Evolutionary conservation across 1,284 basidiomycete genomes (phyloP).

Genomic region (Apiotrichum sp.): DNA sequence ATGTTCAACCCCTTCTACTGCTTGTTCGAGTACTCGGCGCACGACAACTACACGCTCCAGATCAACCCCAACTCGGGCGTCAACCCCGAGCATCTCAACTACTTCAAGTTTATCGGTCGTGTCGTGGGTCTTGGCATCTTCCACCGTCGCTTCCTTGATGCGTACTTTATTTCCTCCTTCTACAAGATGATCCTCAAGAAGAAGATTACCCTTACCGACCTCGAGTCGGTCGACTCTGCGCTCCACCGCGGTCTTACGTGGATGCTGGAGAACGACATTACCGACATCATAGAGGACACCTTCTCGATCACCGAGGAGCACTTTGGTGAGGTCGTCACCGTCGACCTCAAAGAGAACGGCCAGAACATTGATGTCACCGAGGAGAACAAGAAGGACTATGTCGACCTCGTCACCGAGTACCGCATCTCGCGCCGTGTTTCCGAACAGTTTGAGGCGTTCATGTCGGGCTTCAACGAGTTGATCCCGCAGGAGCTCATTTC

Average conservation of each 20-base stretch:
- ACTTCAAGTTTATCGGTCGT: constrained; percentile 99
- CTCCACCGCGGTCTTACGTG: constrained; percentile 86
- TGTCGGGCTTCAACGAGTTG: constrained; percentile 90
- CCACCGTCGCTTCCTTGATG: constrained; percentile 96
- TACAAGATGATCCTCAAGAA: constrained; percentile 98
- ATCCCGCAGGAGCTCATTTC: constrained; percentile 92
- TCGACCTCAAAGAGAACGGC: constrained; percentile 85
- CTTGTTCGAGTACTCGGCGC: constrained; percentile 97
- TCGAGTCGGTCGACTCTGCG: constrained; percentile 85
- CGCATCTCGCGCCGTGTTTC: constrained; percentile 87
- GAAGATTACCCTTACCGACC: constrained; percentile 73
- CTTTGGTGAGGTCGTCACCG: constrained; percentile 91
- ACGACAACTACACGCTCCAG: constrained; percentile 98
- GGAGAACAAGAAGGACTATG: constrained; percentile 98
- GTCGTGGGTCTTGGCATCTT: constrained; percentile 93
- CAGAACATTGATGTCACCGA: constrained; percentile 82
- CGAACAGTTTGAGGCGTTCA: constrained; percentile 94
- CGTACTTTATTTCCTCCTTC: constrained; percentile 97
- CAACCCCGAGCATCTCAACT: constrained; percentile 98
- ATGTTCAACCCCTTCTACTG: constrained; percentile 99
- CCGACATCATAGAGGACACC: constrained; percentile 89
- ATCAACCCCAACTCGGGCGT: constrained; percentile 97
- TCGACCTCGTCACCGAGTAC: constrained; percentile 88
- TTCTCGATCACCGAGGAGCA: constrained; percentile 92
- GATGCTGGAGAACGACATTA: constrained; percentile 99